A percentile compares a stretch with the other conserved stretches of the same genome.
phyloP scores from a whole-genome alignment of 208 protist genomes.

The Balamuthia mandrillaris region DNA sequence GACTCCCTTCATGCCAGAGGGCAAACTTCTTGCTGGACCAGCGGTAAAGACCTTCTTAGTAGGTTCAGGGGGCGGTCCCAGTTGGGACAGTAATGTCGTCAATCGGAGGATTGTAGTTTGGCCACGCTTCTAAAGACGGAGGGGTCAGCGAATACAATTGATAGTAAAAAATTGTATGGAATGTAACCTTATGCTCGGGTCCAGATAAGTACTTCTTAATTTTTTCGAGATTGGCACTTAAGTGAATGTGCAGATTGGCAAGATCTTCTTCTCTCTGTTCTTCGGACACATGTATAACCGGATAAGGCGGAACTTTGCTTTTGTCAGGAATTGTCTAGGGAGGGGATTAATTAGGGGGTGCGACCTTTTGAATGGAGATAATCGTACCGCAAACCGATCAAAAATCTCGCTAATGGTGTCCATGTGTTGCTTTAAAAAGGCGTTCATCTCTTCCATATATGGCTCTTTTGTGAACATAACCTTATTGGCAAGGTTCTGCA shows the following conservation, averaged over 20 bases:
- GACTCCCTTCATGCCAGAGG: background rate
- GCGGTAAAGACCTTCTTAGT: background rate
- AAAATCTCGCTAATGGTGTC: slow-evolving; percentile 40
- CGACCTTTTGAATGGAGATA: background rate
- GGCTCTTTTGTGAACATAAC: slow-evolving; percentile 49
- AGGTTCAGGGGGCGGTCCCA: slow-evolving; percentile 45
- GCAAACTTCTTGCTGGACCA: background rate
- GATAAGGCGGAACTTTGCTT: too few species aligned
- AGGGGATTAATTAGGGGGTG: background rate
- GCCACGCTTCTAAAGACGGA: background rate
- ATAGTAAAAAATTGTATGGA: too few species aligned
- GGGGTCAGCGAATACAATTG: too few species aligned
- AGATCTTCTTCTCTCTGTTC: slow-evolving; percentile 47
- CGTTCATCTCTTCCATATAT: slow-evolving; percentile 56
- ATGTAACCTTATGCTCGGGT: too few species aligned
- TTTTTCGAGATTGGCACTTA: slow-evolving; percentile 28
- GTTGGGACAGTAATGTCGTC: slow-evolving; percentile 28
- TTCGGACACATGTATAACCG: background rate
- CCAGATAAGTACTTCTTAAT: background rate
- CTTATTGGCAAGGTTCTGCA: slow-evolving; percentile 65
- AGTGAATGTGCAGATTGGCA: slow-evolving; percentile 33
- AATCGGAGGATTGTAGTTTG: background rate
- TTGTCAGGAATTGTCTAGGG: too few species aligned
- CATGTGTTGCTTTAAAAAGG: slow-evolving; percentile 51
- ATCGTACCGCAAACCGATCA: background rate